Evolutionary conservation across 257 asterid genomes (phyloP).

Genomic region (Lantana camara): DNA sequence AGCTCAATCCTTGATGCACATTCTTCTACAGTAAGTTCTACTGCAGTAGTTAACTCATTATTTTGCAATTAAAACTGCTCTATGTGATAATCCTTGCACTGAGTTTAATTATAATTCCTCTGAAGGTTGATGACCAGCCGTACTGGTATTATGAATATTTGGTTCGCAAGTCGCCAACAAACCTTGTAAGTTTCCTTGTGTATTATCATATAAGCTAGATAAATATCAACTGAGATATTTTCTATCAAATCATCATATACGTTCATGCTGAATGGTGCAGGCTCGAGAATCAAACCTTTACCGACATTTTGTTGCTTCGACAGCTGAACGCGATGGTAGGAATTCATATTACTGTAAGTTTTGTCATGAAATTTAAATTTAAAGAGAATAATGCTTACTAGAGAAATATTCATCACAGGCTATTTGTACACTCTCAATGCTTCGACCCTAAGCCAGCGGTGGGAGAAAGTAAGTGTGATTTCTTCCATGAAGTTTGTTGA

Average conservation of each 20-base stretch:
- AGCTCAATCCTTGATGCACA: conserved; percentile 94
- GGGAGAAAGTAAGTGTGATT: conserved; percentile 63
- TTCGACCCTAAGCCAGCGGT: conserved; percentile 87
- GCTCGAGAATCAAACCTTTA: conserved; percentile 69
- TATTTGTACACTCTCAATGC: conserved; percentile 84
- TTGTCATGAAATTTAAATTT: too few species aligned
- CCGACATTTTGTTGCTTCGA: conserved; percentile 84
- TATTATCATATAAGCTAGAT: background rate
- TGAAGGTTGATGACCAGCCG: conserved; percentile 81
- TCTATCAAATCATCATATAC: conserved; percentile 5
- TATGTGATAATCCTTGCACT: background rate
- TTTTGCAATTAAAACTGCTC: conserved; percentile 4
- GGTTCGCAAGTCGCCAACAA: conserved; percentile 90
- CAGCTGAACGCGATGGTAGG: conserved; percentile 94
- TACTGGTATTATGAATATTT: conserved; percentile 95
- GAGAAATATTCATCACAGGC: conserved; percentile 49
- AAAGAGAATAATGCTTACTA: background rate
- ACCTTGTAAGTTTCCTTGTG: conserved; percentile 53
- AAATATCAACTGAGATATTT: conserved; percentile 5
- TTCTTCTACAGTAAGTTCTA: conserved; percentile 77
- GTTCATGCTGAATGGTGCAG: conserved; percentile 49
- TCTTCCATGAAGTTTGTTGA: background rate
- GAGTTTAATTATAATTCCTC: conserved; percentile 19
- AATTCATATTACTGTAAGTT: background rate
- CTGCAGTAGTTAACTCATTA: conserved; percentile 15